Evolutionary conservation across 176 grass and related monocot species (phyloP), one percentile per base, ranked within the genome.

Genomic region (Olyra latifolia): DNA sequence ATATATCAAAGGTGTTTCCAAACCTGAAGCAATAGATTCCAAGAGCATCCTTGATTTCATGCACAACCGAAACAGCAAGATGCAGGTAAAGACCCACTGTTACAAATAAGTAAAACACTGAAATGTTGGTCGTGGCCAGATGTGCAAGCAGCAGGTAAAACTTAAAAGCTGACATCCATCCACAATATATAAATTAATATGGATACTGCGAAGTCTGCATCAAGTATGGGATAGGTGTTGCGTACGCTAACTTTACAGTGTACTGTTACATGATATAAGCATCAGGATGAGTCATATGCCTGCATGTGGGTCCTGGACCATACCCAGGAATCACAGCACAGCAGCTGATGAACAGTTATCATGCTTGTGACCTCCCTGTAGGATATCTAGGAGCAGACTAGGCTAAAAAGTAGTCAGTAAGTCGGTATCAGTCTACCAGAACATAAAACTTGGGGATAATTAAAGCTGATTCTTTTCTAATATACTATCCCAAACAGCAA

Each of bases 1-100:
- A 66, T 29, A 45, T 1, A 38, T 13, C 9, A 82, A 14, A 16
- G 5, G 15, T 0, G 6, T 40, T 75, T 80, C 13, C 66, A 68
- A 11, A 96, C 97, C 93, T 95, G 92, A 99, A 99, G 88, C 97
- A 99, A 61, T 89, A 96, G 44, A 99, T 99, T 89, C 90, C 93
- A 55, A 99, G 93, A 76, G 97, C 93, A 80, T 93, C 85, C 80
- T 90, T 93, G 29, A 99, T 99, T 93, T 99, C 97, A 67, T 88
- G 86, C 56, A 95, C 90, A 47, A 99, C 97, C 19, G 97, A 99
- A 72, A 92, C 77, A 0, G 97, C 93, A 69, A 99, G 90, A 83
- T 95, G 76, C 38, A 99, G 60, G 84, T 99, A 96, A 62, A 99
- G 84, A 28, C 91, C 84, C 84, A 95, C 97, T 99, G 88, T 76